Conservation (phyloP, 495 filamentous ascomycete species). For the Choiromyces venosus region DNA sequence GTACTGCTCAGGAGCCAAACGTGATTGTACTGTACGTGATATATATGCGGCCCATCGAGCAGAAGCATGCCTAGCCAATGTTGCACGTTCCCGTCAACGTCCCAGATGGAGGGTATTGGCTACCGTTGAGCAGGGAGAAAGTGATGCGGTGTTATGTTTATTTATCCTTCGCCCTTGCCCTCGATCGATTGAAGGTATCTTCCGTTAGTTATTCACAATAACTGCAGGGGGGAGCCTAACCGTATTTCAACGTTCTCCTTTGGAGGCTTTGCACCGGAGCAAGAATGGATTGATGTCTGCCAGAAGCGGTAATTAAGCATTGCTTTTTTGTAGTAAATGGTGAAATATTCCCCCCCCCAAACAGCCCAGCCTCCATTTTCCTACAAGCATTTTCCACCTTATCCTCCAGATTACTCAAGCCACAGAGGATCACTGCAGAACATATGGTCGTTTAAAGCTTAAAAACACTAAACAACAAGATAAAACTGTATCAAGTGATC, state of each 20-base stretch:
- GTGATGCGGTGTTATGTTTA: background rate
- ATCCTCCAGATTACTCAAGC: background rate
- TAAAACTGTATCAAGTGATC: background rate
- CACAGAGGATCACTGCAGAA: background rate
- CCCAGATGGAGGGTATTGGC: background rate
- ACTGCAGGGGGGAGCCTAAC: background rate
- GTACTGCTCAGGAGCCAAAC: background rate
- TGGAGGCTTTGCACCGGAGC: background rate
- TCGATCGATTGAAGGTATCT: background rate
- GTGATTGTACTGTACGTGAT: background rate
- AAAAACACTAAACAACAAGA: background rate
- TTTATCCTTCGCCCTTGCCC: background rate
- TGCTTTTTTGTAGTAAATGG: background rate
- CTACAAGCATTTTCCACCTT: background rate
- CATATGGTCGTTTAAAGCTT: background rate
- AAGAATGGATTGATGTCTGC: background rate
- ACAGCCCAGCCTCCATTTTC: background rate
- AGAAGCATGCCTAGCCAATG: background rate
- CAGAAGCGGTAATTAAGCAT: background rate
- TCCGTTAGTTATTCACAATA: background rate
- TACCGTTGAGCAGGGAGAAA: background rate
- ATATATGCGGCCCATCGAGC: background rate
- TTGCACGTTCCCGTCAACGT: background rate
- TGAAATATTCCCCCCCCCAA: background rate
- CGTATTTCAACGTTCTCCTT: background rate